Conservation (phyloP, 169 alveolate species). For the Babesia divergens region DNA sequence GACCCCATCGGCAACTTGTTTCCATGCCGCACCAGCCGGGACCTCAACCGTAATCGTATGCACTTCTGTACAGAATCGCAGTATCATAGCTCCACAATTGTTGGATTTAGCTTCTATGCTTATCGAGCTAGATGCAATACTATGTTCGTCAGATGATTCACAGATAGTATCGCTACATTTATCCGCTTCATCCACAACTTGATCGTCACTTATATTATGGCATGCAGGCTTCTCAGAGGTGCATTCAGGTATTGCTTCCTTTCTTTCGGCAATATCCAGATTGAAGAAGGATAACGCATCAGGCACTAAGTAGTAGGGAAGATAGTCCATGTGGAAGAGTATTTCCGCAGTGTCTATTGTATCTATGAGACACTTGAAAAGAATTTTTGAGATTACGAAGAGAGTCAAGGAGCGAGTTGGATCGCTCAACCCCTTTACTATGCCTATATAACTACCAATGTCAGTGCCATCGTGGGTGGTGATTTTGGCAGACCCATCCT, state of each 20-base stretch:
- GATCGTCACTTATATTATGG: neutral
- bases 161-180: neutral
- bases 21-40: neutral
- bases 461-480: too few relatives aligned
- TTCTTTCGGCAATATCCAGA: neutral
- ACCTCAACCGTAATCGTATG: neutral
- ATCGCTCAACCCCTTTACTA: neutral
- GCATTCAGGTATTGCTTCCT: too few relatives aligned
- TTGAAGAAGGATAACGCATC: neutral
- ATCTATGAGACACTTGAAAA: conserved; percentile 10
- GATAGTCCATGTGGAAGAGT: conserved; percentile 30
- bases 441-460: neutral
- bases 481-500: too few relatives aligned
- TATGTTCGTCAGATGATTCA: neutral
- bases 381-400: conserved; percentile 8
- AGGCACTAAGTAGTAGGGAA: conserved; percentile 3
- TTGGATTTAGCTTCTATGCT: neutral
- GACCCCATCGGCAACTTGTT: neutral
- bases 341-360: conserved; percentile 7
- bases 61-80: neutral
- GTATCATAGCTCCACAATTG: neutral
- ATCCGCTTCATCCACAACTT: neutral
- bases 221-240: neutral
- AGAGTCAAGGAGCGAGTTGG: neutral
- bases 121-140: neutral